Evolutionary conservation across 257 asterid species (phyloP).

Genomic region (Solanum pimpinellifolium): DNA sequence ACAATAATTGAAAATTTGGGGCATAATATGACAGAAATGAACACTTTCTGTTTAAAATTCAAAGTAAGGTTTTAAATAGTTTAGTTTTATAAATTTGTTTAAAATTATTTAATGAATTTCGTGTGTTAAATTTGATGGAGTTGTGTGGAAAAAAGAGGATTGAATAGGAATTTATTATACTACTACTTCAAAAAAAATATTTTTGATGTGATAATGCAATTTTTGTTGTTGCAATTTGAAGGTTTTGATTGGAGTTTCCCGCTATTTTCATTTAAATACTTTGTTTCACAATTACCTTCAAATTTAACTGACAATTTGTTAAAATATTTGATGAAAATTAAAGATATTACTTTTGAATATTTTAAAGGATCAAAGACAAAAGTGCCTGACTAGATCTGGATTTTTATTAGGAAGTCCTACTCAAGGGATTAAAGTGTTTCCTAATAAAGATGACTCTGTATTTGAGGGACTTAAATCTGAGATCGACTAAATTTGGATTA

Average conservation of each 20-base stretch:
- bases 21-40: neutral
- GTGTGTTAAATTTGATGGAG: neutral
- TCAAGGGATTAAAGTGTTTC: neutral
- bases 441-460: neutral
- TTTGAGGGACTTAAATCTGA: neutral
- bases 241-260: neutral
- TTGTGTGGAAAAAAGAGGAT: neutral
- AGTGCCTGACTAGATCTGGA: fast-evolving
- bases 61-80: neutral
- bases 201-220: neutral
- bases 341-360: neutral
- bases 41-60: neutral
- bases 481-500: neutral
- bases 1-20: neutral
- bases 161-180: neutral
- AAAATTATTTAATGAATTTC: neutral
- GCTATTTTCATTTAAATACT: neutral
- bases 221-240: neutral
- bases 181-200: fast-evolving
- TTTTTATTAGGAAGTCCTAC: neutral
- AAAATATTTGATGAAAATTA: neutral
- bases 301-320: neutral
- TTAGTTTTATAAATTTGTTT: no score
- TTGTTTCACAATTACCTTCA: neutral
- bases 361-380: neutral